These are phyloP conservation scores for Dioscorea cayenensis DNA, from an alignment of 116 monocot genomes.

Conservation along the genomic window DNA sequence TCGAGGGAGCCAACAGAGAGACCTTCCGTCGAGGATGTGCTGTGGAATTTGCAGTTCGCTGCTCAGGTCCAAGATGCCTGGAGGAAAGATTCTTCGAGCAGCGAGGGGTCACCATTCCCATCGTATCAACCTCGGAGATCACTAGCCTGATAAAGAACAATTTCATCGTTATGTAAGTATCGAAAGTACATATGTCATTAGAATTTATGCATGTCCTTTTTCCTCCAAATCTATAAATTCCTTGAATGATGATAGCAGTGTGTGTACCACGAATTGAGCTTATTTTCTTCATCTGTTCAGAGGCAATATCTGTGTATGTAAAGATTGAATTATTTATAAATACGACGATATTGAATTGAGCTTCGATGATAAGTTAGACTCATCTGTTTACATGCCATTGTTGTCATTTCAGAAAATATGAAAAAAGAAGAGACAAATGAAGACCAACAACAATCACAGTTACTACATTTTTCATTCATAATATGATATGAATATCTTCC, in stretches of 20 bases:
- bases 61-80: slow-evolving; percentile 86
- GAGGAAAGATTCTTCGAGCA: slow-evolving; percentile 71
- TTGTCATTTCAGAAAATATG: no score
- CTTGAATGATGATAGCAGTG: no score
- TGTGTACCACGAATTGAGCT: no score
- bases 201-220: background rate
- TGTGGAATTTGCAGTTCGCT: slow-evolving; percentile 99
- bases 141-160: no score
- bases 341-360: background rate
- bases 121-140: slow-evolving; percentile 17
- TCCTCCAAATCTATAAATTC: no score
- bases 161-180: background rate
- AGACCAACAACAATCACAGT: background rate
- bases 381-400: no score
- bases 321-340: background rate
- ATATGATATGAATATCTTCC: background rate
- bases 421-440: background rate
- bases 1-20: slow-evolving; percentile 54
- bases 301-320: background rate
- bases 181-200: background rate
- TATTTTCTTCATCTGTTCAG: no score
- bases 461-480: background rate
- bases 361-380: no score
- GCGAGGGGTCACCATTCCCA: slow-evolving; percentile 51
- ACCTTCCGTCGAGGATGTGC: slow-evolving; percentile 92